phyloP scores from a whole-genome alignment of 2,329 filamentous ascomycete genomes.

The Botrytis fabae region DNA sequence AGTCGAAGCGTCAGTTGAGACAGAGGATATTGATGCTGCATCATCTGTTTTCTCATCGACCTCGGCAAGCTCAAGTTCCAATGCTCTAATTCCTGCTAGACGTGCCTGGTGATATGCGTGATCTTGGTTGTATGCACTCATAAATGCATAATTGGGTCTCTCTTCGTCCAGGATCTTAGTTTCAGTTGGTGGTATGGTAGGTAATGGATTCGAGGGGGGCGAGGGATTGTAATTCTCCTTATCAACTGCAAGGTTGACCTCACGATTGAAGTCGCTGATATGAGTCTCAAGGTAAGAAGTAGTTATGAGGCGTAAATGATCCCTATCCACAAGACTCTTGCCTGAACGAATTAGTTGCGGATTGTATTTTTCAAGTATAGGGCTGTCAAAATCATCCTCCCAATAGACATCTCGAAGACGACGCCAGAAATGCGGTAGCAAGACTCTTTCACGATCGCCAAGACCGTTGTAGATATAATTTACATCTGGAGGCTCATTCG shows the following conservation, averaged over 20 bases:
- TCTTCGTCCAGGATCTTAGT: background rate
- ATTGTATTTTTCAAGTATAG: background rate
- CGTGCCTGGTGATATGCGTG: slow-evolving; percentile 18
- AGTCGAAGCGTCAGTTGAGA: background rate
- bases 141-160: slow-evolving; percentile 21
- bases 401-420: slow-evolving; percentile 5
- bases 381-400: background rate
- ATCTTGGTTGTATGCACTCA: slow-evolving; percentile 19
- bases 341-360: background rate
- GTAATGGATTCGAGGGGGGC: background rate
- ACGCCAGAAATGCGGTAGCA: slow-evolving; percentile 19
- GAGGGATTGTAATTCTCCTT: background rate
- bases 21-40: background rate
- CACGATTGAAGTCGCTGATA: slow-evolving; percentile 4
- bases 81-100: background rate
- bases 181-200: background rate
- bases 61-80: slow-evolving; percentile 7
- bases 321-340: background rate
- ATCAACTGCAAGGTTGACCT: background rate
- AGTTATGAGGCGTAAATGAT: background rate
- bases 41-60: background rate
- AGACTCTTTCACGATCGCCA: slow-evolving; percentile 5
- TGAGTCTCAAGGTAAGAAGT: background rate
- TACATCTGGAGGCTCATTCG: background rate
- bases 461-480: background rate